These are phyloP conservation scores for Oryza glumipatula DNA, from an alignment of 176 grass and related monocot genomes.

Conservation along the genomic window DNA sequence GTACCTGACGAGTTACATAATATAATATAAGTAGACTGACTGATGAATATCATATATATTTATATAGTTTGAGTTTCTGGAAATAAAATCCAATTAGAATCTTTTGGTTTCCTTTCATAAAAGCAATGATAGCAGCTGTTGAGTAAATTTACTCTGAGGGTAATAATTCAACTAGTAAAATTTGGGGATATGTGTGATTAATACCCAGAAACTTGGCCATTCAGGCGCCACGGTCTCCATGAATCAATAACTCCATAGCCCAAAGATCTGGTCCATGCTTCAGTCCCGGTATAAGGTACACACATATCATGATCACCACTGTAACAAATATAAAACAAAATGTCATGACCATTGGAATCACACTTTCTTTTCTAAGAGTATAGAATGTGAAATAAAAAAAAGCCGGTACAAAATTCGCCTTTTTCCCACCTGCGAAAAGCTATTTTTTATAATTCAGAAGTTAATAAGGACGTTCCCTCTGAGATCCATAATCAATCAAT, in stretches of 20 bases:
- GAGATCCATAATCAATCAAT: background rate
- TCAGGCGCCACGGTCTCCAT: conserved; percentile 72
- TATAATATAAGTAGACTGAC: background rate
- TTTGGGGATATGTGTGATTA: conserved; percentile 9
- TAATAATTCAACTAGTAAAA: conserved; percentile 16
- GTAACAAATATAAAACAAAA: conserved; percentile 32
- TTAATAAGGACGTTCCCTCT: background rate
- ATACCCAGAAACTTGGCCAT: conserved; percentile 90
- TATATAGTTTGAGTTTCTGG: background rate
- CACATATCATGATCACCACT: conserved; percentile 99
- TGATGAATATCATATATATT: background rate
- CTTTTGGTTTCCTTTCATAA: background rate
- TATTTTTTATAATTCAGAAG: background rate
- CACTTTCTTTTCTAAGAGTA: background rate
- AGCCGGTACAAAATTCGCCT: background rate
- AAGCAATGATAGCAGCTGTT: background rate
- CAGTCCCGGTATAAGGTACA: conserved; percentile 75
- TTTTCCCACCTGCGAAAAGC: background rate
- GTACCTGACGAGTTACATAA: conserved; percentile 65
- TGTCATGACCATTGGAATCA: background rate
- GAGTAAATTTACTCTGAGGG: conserved; percentile 20
- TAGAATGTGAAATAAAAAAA: background rate
- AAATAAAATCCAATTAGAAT: background rate
- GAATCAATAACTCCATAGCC: conserved; percentile 69
- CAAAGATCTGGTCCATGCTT: conserved; percentile 88